A percentile compares a stretch with the other conserved stretches of the same genome.
Conservation (phyloP, 192 early-diverging fungal species). For the Backusella macrospora region DNA sequence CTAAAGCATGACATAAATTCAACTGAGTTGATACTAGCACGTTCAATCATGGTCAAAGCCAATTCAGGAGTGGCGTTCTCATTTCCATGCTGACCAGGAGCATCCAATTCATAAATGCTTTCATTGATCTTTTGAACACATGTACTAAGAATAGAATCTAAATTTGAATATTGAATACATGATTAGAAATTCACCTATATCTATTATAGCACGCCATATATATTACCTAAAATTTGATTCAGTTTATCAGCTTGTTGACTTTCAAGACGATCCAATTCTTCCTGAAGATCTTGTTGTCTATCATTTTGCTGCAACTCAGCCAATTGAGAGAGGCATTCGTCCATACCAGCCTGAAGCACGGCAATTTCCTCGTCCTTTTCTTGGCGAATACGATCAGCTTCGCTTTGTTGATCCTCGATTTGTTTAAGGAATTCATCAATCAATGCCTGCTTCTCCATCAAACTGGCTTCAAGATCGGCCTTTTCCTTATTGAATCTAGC, state of each 20-base stretch:
- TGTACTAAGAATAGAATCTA: constrained; percentile 85
- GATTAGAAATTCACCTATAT: background rate
- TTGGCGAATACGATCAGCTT: constrained; percentile 41
- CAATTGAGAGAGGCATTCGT: constrained; percentile 76
- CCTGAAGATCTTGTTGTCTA: constrained; percentile 59
- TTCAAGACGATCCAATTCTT: constrained; percentile 65
- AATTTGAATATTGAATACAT: background rate
- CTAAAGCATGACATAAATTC: constrained; percentile 57
- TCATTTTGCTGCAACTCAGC: constrained; percentile 66
- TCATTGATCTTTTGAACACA: constrained; percentile 91
- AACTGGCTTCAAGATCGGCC: constrained; percentile 71
- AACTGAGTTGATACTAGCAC: constrained; percentile 68
- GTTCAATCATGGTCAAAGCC: constrained; percentile 90
- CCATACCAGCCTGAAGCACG: constrained; percentile 78
- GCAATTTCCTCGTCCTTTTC: constrained; percentile 83
- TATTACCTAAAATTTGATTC: constrained; percentile 68
- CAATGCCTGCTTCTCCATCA: constrained; percentile 45
- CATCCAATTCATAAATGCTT: constrained; percentile 84
- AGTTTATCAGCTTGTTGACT: constrained; percentile 67
- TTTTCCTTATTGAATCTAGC: constrained; percentile 85
- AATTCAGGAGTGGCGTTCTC: constrained; percentile 89
- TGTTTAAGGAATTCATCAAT: constrained; percentile 48
- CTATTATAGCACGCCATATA: background rate
- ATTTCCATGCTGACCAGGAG: constrained; percentile 82
- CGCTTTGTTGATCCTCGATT: constrained; percentile 39